phyloP scores from a whole-genome alignment of 2,329 filamentous ascomycete genomes.

The Aspergillus pseudotamarii region DNA sequence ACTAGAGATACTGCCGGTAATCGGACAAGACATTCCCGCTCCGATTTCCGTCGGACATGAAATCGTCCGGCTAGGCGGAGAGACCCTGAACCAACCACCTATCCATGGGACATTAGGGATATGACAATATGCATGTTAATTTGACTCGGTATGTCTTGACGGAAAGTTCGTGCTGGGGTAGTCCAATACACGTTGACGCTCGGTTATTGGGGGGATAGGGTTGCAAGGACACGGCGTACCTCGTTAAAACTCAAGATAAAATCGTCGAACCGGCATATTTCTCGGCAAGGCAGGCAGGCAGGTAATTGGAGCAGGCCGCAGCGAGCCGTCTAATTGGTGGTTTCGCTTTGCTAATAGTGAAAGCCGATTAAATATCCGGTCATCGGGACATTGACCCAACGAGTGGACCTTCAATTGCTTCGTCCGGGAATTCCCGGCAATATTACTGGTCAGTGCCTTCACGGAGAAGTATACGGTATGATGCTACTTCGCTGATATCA shows the following conservation, averaged over 20 bases:
- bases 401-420: conserved; percentile 19
- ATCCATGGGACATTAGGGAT: background rate
- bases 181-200: background rate
- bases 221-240: background rate
- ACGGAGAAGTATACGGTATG: background rate
- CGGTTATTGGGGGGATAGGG: background rate
- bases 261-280: background rate
- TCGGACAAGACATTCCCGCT: background rate
- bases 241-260: background rate
- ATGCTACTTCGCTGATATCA: background rate
- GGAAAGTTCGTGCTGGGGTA: background rate
- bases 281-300: background rate
- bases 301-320: too few species aligned
- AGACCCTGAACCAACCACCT: background rate
- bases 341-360: background rate
- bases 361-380: conserved; percentile 10
- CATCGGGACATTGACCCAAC: background rate
- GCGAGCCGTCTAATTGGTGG: background rate
- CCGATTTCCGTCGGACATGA: background rate
- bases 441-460: background rate
- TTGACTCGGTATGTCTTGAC: background rate
- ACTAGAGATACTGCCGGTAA: background rate
- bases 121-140: background rate
- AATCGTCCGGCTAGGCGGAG: background rate
- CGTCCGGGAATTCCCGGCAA: conserved; percentile 7